Conservation (phyloP, 768 basidiomycete genomes). For the Suillus luteus region DNA sequence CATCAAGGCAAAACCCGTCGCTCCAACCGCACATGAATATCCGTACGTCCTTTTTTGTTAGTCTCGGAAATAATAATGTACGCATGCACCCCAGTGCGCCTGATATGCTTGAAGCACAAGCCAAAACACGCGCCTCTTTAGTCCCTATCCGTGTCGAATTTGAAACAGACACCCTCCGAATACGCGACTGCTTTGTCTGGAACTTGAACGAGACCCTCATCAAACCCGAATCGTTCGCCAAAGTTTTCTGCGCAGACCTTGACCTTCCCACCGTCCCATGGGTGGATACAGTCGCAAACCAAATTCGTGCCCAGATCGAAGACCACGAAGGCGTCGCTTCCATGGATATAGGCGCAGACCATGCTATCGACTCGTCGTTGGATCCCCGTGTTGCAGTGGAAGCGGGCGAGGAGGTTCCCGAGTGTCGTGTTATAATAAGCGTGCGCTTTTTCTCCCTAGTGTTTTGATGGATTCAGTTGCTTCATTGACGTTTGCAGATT, state of each 20-base stretch:
- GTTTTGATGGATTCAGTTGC: constrained; percentile 17
- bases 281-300: constrained; percentile 77
- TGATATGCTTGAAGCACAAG: constrained; percentile 65
- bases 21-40: constrained; percentile 68
- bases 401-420: constrained; percentile 59
- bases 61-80: background rate
- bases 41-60: constrained; percentile 54
- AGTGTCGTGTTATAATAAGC: constrained; percentile 81
- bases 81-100: constrained; percentile 46
- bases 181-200: constrained; percentile 97
- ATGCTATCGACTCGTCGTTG: constrained; percentile 26
- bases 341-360: constrained; percentile 62
- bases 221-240: constrained; percentile 83
- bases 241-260: constrained; percentile 85
- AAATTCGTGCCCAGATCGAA: constrained; percentile 90
- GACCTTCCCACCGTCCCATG: constrained; percentile 69
- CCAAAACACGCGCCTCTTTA: constrained; percentile 53
- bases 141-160: constrained; percentile 96
- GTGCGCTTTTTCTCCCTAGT: constrained; percentile 44
- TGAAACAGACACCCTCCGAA: constrained; percentile 86
- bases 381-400: constrained; percentile 41
- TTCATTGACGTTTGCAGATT: constrained; percentile 52
- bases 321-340: constrained; percentile 83
- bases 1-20: constrained; percentile 60
- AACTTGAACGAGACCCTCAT: constrained; percentile 88